Evolutionary conservation across 257 asterid genomes (phyloP).

Genomic region (Nicotiana paniculata): DNA sequence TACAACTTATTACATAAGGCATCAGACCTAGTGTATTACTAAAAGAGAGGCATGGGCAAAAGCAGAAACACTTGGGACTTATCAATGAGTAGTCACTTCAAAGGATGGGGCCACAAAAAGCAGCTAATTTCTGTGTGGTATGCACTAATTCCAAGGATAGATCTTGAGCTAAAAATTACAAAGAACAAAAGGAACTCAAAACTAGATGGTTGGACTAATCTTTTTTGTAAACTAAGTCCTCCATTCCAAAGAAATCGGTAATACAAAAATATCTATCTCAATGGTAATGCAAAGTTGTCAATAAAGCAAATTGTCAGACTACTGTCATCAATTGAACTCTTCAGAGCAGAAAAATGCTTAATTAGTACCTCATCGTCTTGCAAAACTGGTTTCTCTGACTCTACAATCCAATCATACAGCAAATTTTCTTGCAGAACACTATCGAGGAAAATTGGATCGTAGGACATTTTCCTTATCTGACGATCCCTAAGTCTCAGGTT

Average conservation of each 20-base stretch:
- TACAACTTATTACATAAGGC: neutral
- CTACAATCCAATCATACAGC: conserved; percentile 71
- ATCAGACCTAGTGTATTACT: neutral
- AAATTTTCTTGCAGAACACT: conserved; percentile 65
- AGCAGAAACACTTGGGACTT: neutral
- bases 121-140: neutral
- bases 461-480: conserved; percentile 65
- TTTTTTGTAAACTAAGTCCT: neutral
- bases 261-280: neutral
- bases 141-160: neutral
- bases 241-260: neutral
- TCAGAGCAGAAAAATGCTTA: neutral
- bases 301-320: neutral
- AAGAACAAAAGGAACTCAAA: neutral
- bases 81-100: neutral
- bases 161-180: neutral
- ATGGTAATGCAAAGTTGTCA: neutral
- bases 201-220: neutral
- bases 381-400: conserved; percentile 53
- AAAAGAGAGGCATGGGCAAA: neutral
- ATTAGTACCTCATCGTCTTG: conserved; percentile 73
- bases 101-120: neutral
- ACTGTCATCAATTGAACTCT: neutral
- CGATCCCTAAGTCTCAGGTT: conserved; percentile 85
- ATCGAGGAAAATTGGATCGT: conserved; percentile 41